Evolutionary conservation across 371 early-diverging fungal species (phyloP).

Genomic region (Vairimorpha apis): DNA sequence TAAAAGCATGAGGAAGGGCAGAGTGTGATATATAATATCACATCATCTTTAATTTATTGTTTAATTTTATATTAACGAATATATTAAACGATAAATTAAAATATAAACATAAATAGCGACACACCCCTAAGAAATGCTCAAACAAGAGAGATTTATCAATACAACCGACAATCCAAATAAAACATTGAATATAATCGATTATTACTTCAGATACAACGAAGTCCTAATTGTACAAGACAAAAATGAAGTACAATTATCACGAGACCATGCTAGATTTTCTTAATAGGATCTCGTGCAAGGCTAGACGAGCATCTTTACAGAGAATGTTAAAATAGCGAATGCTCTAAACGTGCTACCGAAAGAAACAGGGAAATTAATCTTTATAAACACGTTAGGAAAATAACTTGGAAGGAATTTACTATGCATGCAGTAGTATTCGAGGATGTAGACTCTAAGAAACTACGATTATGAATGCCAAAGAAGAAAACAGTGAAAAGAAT

Average conservation of each 20-base stretch:
- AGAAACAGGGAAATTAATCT: background rate
- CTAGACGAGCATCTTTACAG: background rate
- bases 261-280: no score
- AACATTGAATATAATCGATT: no score
- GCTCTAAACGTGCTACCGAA: background rate
- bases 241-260: no score
- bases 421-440: background rate
- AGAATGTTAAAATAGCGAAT: background rate
- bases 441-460: background rate
- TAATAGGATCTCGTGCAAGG: background rate
- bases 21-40: slow-evolving; percentile 4
- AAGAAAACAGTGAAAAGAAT: background rate
- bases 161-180: no score
- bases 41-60: no score
- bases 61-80: no score
- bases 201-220: no score
- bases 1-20: background rate
- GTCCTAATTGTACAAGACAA: no score
- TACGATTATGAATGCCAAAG: background rate
- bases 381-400: background rate
- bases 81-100: no score
- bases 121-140: no score
- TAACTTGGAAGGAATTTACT: background rate
- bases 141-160: no score
- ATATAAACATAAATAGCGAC: no score